Conservation (phyloP, 768 basidiomycete species). For the Glaciozyma antarctica region DNA sequence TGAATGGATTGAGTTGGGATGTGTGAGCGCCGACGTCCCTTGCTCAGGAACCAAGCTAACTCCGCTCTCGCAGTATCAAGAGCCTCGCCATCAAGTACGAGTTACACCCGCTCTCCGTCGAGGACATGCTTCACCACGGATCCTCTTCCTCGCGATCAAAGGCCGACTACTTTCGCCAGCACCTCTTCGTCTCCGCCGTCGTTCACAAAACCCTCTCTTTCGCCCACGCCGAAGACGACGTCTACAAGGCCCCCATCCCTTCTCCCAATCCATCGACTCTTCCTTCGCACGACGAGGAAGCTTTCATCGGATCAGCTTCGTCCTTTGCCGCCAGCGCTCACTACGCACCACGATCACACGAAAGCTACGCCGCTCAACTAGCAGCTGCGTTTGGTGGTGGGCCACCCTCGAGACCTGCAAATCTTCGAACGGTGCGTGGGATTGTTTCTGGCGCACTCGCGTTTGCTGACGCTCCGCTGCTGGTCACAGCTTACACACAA, state of each 20-base stretch:
- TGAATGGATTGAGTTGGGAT: slow-evolving; percentile 61
- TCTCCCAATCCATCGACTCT: too few relatives aligned
- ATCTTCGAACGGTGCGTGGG: too few relatives aligned
- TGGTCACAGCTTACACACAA: not conserved
- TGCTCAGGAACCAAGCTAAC: too few relatives aligned
- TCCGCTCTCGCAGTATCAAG: slow-evolving; percentile 43
- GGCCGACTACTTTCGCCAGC: slow-evolving; percentile 56
- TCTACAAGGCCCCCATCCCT: not conserved
- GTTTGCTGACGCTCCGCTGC: too few relatives aligned
- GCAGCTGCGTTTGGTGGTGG: too few relatives aligned
- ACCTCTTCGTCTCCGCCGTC: not conserved
- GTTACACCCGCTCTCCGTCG: slow-evolving; percentile 61
- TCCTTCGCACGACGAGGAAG: too few relatives aligned
- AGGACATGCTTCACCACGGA: slow-evolving; percentile 52
- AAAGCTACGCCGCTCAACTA: too few relatives aligned
- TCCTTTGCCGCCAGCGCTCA: too few relatives aligned
- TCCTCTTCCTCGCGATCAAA: slow-evolving; percentile 42
- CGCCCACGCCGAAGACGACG: not conserved
- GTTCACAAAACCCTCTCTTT: not conserved
- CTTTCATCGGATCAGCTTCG: too few relatives aligned
- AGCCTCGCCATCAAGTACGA: slow-evolving; percentile 58
- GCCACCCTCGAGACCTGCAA: too few relatives aligned
- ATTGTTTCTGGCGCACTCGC: too few relatives aligned
- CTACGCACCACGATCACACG: too few relatives aligned
- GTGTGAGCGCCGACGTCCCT: slow-evolving; percentile 37